Base-by-base conservation (phyloP, 495 filamentous ascomycete species). In the Penicillium chermesinum region DNA sequence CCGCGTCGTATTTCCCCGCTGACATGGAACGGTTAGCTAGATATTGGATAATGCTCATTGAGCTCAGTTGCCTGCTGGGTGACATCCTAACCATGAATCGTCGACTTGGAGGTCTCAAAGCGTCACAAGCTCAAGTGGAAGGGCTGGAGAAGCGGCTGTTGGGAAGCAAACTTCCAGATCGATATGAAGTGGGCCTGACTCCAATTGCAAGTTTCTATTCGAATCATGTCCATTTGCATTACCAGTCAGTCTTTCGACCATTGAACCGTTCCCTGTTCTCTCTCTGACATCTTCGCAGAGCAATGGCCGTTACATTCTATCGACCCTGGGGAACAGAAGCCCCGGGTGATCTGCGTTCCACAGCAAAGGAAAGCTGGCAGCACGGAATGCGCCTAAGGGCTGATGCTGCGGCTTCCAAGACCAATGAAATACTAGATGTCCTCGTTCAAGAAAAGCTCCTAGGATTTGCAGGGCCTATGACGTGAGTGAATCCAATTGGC, bases 191-290 rank as follows among this genome's bases (percentile, higher is more conserved):
- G 7, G 49, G 38, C 2, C 41, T 48, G 9, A 59, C 45, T 12
- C 48, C 40, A 9, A 18, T 49, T n/a, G 44, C 54, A 10, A 48
- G 45, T 3, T 69, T 64, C 27, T 59, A 57, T 41, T 37, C 53
- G 6, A 49, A 67, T 40, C 66, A 66, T 32, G 48, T 70, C 9
- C 58, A 63, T 17, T 41, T 70, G 19, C 65, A 69, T 48, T 65
- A 66, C 43, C 61, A 66, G 65, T 69, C 9, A 51, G 53, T 49
- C 15, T 13, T 27, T n/a, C n/a, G n/a, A n/a, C n/a, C n/a, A n/a
- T n/a, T n/a, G n/a, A n/a, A 37, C n/a, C 35, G 15, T 12, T 18
- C 15, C 30, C 5, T 7, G 7, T 10, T 38, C n/a, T 18, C 2
- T 46, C 19, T 38, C n/a, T 38, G 8, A 38, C 35, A 38, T 15